Base-by-base conservation (phyloP, 2,329 filamentous ascomycete genomes). In the Bipolaris sorokiniana region DNA sequence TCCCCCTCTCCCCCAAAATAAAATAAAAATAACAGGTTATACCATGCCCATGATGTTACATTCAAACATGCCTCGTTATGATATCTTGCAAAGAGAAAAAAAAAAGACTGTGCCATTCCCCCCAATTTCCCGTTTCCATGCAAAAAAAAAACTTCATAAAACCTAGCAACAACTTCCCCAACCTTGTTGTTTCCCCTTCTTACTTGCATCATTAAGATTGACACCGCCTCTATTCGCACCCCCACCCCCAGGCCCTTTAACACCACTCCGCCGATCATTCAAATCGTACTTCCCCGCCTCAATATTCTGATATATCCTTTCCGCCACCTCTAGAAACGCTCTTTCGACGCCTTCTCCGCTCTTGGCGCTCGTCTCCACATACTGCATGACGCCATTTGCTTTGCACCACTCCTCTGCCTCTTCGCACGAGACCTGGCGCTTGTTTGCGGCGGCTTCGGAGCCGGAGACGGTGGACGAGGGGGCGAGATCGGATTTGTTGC, bases 311-410 rank as follows among this genome's bases (percentile, higher is more conserved):
- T 96, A 96, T 80, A 99, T 98, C 76, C 93, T 84, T 81, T 97
- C 92, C 18, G 95, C 92, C 13, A 98, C 93, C 71, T 95, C 88
- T 73, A 96, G 84, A 71, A 99, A 99, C 1, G 95, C 95, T 66
- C 88, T 86, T 77, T 99, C 95, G 34, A 99, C 95, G 48, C 92
- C 92, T 74, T 96, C 92, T 50, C 95, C 95, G 61, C 89, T 96
- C 82, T 98, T 99, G 48, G 95, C 95, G 65, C 89, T 93, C 37
- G 95, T 99, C 81, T 99, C 95, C 61, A 98, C 92, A 75, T 98
- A 98, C 74, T 93, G 88, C 72, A 97, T 86, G 23, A 98, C 88
- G 56, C 90, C 90, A 77, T 98, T 97, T 65, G 83, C 80, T 58
- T 83, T 83, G 59, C 92, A 96, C 95, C 95, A 99, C 57, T 90